These are phyloP conservation scores for Dothistroma pini DNA, from an alignment of 2,329 filamentous ascomycete genomes.

Conservation along the genomic window DNA sequence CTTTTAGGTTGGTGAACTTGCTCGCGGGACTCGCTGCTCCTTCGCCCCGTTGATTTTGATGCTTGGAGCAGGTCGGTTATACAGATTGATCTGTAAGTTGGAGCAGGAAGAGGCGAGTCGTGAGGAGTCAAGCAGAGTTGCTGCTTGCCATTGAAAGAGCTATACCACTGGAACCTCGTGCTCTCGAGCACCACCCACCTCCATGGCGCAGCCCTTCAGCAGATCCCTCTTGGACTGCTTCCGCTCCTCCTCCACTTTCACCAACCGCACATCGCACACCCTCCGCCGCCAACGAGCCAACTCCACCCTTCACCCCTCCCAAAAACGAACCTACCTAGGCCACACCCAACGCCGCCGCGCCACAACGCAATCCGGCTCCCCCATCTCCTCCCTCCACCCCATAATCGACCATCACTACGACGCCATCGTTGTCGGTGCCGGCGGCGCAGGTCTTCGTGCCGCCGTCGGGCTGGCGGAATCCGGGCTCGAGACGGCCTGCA, in stretches of 20 bases:
- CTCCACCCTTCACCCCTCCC: constrained; percentile 3
- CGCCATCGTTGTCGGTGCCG: constrained; percentile 50
- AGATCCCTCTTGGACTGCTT: constrained; percentile 18
- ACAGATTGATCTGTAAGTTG: neutral
- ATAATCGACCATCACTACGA: constrained; percentile 98
- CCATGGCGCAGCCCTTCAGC: constrained; percentile 17
- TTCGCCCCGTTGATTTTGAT: too few species aligned
- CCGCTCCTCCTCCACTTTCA: constrained; percentile 13
- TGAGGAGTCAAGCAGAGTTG: neutral
- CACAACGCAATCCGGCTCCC: constrained; percentile 22
- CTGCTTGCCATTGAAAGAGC: neutral
- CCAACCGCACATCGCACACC: constrained; percentile 8
- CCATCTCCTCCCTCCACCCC: constrained; percentile 62
- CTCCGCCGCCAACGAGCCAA: constrained; percentile 10
- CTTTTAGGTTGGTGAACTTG: too few species aligned
- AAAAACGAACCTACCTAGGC: constrained; percentile 23
- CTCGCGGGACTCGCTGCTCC: too few species aligned
- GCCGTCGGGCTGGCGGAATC: constrained; percentile 62
- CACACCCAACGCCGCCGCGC: constrained; percentile 29
- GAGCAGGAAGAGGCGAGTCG: neutral
- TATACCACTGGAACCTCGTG: neutral
- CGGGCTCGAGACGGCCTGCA: constrained; percentile 62
- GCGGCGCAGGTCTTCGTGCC: constrained; percentile 60
- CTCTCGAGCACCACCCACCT: neutral
- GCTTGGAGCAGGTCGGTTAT: neutral